Conservation (phyloP, 108 stramenopile genomes). For the Cyclostephanos invisitatus region DNA sequence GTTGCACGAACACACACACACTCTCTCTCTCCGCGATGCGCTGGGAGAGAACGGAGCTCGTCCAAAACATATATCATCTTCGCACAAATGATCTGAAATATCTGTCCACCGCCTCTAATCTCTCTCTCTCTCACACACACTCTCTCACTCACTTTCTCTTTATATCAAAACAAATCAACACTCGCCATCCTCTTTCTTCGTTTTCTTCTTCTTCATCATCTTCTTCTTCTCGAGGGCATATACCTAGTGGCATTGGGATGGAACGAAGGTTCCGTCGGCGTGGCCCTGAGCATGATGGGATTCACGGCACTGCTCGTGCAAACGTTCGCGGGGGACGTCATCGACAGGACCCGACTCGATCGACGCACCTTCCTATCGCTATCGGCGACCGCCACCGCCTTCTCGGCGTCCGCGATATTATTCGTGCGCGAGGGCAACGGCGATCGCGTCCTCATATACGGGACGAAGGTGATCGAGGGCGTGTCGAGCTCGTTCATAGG, state of each 20-base stretch:
- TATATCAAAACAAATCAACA: no score
- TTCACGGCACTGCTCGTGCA: slow-evolving; percentile 79
- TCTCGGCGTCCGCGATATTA: slow-evolving; percentile 81
- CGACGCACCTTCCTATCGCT: slow-evolving; percentile 63
- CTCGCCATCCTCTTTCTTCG: background rate
- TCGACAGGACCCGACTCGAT: slow-evolving; percentile 80
- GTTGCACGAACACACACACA: background rate
- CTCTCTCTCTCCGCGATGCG: background rate
- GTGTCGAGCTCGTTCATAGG: slow-evolving; percentile 81
- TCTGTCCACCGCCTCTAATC: background rate
- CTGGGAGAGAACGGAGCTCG: background rate
- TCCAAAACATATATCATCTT: slow-evolving; percentile 8
- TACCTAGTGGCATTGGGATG: slow-evolving; percentile 84
- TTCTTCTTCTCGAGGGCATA: slow-evolving; percentile 63
- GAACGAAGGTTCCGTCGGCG: slow-evolving; percentile 83
- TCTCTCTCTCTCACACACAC: background rate
- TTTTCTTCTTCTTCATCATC: no score
- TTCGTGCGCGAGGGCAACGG: slow-evolving; percentile 74
- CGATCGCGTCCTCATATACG: slow-evolving; percentile 74
- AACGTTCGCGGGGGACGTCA: slow-evolving; percentile 81
- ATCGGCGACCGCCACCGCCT: slow-evolving; percentile 71
- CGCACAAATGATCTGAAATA: background rate
- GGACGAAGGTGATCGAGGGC: slow-evolving; percentile 80
- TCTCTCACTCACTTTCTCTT: no score
- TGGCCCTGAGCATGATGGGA: slow-evolving; percentile 80